A percentile compares a stretch with the other conserved stretches of the same genome.
These are phyloP conservation scores for Suillus subalutaceus DNA, from an alignment of 768 basidiomycete species.

Conservation along the genomic window DNA sequence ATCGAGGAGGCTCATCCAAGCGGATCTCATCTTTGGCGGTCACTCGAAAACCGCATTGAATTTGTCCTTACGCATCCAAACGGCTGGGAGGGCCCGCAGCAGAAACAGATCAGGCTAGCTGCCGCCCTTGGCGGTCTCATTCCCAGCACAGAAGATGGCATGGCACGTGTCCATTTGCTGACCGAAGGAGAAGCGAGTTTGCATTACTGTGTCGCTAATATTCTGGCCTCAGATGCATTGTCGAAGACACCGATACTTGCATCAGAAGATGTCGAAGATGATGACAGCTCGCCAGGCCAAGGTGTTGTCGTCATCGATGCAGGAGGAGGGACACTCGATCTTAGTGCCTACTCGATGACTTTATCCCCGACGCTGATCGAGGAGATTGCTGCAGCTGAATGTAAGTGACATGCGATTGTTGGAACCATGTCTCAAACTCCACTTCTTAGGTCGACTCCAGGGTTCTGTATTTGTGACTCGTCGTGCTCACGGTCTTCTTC, in stretches of 20 bases:
- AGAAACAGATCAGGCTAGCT: conserved; percentile 56
- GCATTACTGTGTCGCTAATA: conserved; percentile 56
- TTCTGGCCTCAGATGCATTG: conserved; percentile 40
- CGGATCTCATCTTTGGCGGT: conserved; percentile 48
- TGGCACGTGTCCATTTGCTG: conserved; percentile 53
- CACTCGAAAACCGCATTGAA: conserved; percentile 45
- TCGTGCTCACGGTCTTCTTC: conserved; percentile 36
- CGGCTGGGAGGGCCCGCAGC: conserved; percentile 66
- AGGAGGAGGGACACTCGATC: conserved; percentile 47
- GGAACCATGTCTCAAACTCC: neutral
- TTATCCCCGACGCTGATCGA: conserved; percentile 42
- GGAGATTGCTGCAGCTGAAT: conserved; percentile 39
- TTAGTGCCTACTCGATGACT: conserved; percentile 46
- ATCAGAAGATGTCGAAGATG: conserved; percentile 22
- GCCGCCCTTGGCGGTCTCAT: conserved; percentile 56
- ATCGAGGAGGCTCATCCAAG: conserved; percentile 49
- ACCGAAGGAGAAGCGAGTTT: conserved; percentile 68
- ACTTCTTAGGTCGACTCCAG: conserved; percentile 39
- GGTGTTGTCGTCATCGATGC: conserved; percentile 53
- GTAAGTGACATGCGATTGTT: conserved; percentile 21
- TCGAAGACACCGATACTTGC: conserved; percentile 19
- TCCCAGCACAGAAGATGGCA: conserved; percentile 39
- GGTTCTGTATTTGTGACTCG: conserved; percentile 44
- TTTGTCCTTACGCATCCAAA: conserved; percentile 66
- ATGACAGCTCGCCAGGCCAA: conserved; percentile 28